Percentiles rank a stretch among this genome's conserved stretches.
Evolutionary conservation across 169 alveolate species (phyloP).

Genomic region (Babesia gibsoni): DNA sequence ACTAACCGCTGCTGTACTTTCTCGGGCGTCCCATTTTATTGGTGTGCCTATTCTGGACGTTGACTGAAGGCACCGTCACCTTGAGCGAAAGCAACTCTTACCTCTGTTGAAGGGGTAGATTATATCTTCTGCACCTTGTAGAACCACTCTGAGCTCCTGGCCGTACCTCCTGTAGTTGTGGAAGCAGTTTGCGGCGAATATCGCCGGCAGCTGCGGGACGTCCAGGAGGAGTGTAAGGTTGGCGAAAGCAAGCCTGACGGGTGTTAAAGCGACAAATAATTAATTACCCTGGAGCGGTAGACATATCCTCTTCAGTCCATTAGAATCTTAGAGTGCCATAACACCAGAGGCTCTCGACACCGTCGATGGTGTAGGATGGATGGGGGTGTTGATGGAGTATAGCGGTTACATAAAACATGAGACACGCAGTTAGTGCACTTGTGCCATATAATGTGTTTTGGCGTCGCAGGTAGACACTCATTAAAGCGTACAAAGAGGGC

Average conservation of each 20-base stretch:
- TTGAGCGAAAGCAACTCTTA: background rate
- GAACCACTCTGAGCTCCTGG: constrained; percentile 31
- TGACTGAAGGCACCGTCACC: constrained; percentile 39
- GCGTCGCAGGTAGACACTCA: too few species aligned
- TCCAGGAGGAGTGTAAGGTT: constrained; percentile 73
- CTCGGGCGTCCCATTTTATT: constrained; percentile 77
- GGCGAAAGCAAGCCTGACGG: constrained; percentile 70
- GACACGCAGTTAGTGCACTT: too few species aligned
- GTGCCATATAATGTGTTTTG: background rate
- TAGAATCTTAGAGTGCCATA: too few species aligned
- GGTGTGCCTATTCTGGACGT: constrained; percentile 60
- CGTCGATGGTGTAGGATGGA: too few species aligned
- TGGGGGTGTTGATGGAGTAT: too few species aligned
- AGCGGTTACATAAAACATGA: too few species aligned
- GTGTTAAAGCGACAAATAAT: too few species aligned
- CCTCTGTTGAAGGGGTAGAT: constrained; percentile 76
- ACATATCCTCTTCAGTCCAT: constrained; percentile 24
- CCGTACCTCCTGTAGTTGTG: constrained; percentile 63
- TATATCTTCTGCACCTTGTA: constrained; percentile 54
- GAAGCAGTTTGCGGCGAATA: constrained; percentile 71
- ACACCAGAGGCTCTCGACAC: too few species aligned
- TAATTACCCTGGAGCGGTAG: constrained; percentile 66
- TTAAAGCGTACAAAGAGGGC: too few species aligned
- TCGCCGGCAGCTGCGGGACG: constrained; percentile 81
- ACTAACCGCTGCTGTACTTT: constrained; percentile 63